These are phyloP conservation scores for Gossypium anomalum DNA, from an alignment of 345 rosid species.

Conservation along the genomic window DNA sequence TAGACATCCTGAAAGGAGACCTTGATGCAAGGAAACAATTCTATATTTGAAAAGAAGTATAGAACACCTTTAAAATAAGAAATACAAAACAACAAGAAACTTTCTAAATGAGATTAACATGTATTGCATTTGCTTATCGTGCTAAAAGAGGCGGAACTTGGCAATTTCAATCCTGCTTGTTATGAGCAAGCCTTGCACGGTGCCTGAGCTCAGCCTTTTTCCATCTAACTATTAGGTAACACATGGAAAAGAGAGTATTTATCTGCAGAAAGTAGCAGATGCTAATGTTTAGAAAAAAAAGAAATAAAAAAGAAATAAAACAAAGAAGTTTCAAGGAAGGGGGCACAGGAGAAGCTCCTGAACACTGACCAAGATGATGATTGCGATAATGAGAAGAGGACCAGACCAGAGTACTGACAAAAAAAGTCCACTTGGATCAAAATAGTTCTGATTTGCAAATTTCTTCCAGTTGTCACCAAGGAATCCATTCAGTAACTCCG, in stretches of 20 bases:
- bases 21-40: not conserved
- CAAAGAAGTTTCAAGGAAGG: not conserved
- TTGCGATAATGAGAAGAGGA: conserved; percentile 78
- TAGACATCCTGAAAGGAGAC: not conserved
- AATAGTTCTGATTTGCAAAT: conserved; percentile 88
- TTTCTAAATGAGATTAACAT: not conserved
- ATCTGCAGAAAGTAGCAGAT: conserved; percentile 42
- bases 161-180: conserved; percentile 59
- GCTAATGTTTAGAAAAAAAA: not conserved
- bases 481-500: conserved; percentile 69
- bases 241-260: conserved; percentile 74
- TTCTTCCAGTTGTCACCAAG: conserved; percentile 67
- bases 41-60: not conserved
- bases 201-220: conserved; percentile 94
- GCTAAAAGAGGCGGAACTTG: not conserved
- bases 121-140: not conserved
- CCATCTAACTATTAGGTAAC: conserved; percentile 82
- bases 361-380: conserved; percentile 67
- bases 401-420: conserved; percentile 91
- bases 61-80: conserved; percentile 3
- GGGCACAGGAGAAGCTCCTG: not conserved
- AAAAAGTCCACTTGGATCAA: conserved; percentile 79
- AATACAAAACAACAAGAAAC: not conserved
- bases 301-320: not conserved
- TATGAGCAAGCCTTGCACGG: conserved; percentile 65